Evolutionary conservation across 306 rosid genomes (phyloP), one percentile per base, ranked within the genome.

Genomic region (Lotus japonicus): DNA sequence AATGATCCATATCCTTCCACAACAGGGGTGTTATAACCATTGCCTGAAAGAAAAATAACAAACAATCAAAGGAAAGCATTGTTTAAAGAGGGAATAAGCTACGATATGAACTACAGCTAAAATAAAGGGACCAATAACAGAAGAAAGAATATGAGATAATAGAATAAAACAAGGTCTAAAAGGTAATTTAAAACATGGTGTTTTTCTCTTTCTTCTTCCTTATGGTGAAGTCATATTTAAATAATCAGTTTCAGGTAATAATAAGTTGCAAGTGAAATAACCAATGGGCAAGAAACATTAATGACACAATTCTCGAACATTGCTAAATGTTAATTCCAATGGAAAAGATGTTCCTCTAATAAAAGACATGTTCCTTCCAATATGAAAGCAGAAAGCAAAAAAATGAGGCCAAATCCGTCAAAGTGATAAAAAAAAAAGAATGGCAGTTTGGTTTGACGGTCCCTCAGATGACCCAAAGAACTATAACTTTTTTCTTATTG

Each of bases 1-100:
- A 79, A 82, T 55, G 86, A 82, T 51, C 86, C 86, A 75, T 66
- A 82, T 39, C 38, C 84, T 72, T 82, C 71, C 71, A 82, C 81
- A 54, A 79, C 81, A 16, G 83, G 83, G 44, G 68, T 10, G 35
- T 7, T 53, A 9, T 5, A 13, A 56, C 41, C 4, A 4, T 68
- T 62, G 31, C 77, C 86, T 79, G 75, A 71, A 75, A 68, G 64
- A 42, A 71, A 74, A 39, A 49, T 15, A 17, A 64, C 31, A 58
- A 39, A 48, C 4, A 3, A 17, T 68, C 58, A 73, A 55, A 77
- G 45, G 26, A 55, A 53, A 42, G 52, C 41, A 36, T 9, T n/a
- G 23, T 53, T 51, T 44, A 28, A 36, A 39, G 50, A 9, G 6
- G 10, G 13, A 62, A 68, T 50, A 45, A 26, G 49, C 46, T 36